Conservation (phyloP, 1,139 yeast species). For the Sugiyamaella novakii region DNA sequence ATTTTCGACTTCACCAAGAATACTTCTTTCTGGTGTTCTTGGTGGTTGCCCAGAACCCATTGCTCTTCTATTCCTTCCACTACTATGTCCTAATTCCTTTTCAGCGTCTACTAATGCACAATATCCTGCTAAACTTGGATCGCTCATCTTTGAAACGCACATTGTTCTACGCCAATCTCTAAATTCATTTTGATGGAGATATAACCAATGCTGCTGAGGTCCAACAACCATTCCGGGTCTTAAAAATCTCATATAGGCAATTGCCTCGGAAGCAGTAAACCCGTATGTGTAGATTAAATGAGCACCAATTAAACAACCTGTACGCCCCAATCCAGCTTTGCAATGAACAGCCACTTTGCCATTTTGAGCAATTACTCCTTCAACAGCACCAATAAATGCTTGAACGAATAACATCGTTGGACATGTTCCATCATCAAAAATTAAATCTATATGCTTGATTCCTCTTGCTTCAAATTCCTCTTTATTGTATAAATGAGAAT, state of each 20-base stretch:
- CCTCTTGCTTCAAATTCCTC: constrained; percentile 79
- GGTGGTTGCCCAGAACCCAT: constrained; percentile 45
- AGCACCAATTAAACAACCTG: constrained; percentile 97
- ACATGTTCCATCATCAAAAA: constrained; percentile 97
- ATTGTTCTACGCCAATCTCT: constrained; percentile 95
- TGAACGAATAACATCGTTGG: constrained; percentile 93
- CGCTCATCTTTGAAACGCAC: constrained; percentile 74
- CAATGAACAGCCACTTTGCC: constrained; percentile 98
- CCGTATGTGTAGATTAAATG: constrained; percentile 95
- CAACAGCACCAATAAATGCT: constrained; percentile 92
- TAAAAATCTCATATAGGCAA: constrained; percentile 92
- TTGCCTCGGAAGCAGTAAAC: constrained; percentile 94
- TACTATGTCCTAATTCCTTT: constrained; percentile 14
- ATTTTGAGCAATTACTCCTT: constrained; percentile 76
- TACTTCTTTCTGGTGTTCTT: constrained; percentile 74
- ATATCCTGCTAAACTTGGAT: constrained; percentile 73
- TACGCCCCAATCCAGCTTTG: constrained; percentile 96
- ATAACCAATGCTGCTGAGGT: constrained; percentile 98
- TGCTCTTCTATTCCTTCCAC: constrained; percentile 25
- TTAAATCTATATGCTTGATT: constrained; percentile 89
- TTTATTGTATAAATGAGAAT: constrained; percentile 86
- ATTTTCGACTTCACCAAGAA: constrained; percentile 69
- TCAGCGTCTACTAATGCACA: constrained; percentile 57
- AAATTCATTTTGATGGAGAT: constrained; percentile 91
- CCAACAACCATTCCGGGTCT: constrained; percentile 99